These are phyloP conservation scores for Naematelia encephala DNA, from an alignment of 768 basidiomycete genomes.

Conservation along the genomic window DNA sequence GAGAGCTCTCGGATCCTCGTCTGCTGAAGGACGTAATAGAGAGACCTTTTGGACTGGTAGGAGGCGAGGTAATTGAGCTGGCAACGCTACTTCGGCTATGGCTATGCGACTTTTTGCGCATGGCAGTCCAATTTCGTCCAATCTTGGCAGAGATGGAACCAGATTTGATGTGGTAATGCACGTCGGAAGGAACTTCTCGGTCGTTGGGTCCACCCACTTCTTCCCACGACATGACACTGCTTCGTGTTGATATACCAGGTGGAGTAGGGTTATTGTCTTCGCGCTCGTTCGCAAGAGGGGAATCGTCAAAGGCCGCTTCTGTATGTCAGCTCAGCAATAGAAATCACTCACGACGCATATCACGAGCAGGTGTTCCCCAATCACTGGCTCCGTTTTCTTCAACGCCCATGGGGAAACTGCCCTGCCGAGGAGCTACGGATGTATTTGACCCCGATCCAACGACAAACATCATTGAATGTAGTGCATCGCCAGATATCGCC, in stretches of 20 bases:
- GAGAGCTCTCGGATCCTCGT: constrained; percentile 32
- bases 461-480: constrained; percentile 41
- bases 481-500: constrained; percentile 23
- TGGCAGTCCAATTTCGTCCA: constrained; percentile 26
- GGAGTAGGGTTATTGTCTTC: constrained; percentile 18
- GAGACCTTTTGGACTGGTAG: constrained; percentile 25
- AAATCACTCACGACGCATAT: constrained; percentile 18
- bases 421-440: constrained; percentile 4
- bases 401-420: constrained; percentile 33
- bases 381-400: constrained; percentile 32
- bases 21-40: constrained; percentile 16
- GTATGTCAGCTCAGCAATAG: not conserved
- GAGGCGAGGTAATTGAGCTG: constrained; percentile 12
- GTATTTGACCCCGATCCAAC: constrained; percentile 14
- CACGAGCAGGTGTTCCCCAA: constrained; percentile 43
- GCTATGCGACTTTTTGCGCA: constrained; percentile 37
- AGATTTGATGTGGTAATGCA: constrained; percentile 34
- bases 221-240: constrained; percentile 47
- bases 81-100: constrained; percentile 21
- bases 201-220: constrained; percentile 38
- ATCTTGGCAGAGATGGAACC: constrained; percentile 42
- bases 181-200: constrained; percentile 38
- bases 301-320: constrained; percentile 24
- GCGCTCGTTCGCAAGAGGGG: constrained; percentile 5
- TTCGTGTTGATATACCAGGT: constrained; percentile 15